Conservation (phyloP, 2,329 filamentous ascomycete genomes). For the Fusarium keratoplasticum region DNA sequence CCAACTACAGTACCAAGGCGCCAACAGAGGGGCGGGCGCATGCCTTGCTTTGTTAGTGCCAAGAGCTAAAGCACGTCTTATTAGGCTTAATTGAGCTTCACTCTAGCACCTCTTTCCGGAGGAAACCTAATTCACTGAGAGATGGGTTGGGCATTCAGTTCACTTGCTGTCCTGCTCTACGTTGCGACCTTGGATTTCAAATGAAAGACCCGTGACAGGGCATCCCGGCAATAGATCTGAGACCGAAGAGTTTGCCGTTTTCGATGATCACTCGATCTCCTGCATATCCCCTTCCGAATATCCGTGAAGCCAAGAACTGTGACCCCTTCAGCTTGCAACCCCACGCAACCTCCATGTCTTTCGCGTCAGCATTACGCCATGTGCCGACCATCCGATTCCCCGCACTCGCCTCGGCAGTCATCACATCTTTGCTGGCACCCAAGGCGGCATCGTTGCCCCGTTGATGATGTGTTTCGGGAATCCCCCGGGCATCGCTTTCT, state of each 20-base stretch:
- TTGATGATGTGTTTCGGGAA: conserved; percentile 30
- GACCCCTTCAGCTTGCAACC: neutral
- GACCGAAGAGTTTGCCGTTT: neutral
- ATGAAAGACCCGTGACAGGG: neutral
- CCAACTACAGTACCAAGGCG: neutral
- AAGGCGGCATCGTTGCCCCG: conserved; percentile 13
- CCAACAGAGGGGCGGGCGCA: neutral
- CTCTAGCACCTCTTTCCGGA: neutral
- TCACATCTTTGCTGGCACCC: conserved; percentile 16
- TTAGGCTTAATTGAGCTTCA: neutral
- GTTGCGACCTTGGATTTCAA: neutral
- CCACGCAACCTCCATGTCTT: neutral
- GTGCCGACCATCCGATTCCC: conserved; percentile 36
- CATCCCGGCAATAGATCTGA: neutral
- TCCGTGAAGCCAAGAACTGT: neutral
- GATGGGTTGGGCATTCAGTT: neutral
- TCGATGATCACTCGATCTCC: neutral
- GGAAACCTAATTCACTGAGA: neutral
- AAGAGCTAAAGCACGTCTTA: neutral
- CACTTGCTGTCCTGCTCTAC: neutral
- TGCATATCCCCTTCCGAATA: neutral
- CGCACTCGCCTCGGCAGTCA: conserved; percentile 20
- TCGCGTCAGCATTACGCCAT: conserved; percentile 4
- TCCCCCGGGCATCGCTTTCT: conserved; percentile 30
- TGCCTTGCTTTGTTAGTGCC: neutral